phyloP scores from a whole-genome alignment of 1,284 basidiomycete genomes.

The Ustilago shanxiensis region DNA sequence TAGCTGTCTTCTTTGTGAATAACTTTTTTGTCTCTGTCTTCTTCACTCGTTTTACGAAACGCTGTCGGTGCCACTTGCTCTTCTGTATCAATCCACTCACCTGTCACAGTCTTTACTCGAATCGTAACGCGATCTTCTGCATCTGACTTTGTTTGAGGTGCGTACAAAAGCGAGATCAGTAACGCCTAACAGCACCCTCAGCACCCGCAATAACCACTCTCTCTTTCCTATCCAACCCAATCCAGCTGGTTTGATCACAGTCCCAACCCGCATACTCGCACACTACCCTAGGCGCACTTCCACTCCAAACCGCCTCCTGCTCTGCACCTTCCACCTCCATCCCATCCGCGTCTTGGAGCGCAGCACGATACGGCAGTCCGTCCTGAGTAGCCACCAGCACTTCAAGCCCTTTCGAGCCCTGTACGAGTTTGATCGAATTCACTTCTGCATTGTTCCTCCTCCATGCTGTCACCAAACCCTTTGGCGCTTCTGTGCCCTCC shows the following conservation, averaged over 20 bases:
- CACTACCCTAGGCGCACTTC: constrained; percentile 18
- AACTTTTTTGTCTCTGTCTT: neutral
- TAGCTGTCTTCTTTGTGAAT: neutral
- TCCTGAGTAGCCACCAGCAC: constrained; percentile 56
- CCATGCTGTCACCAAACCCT: constrained; percentile 35
- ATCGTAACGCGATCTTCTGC: neutral
- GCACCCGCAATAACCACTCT: constrained; percentile 49
- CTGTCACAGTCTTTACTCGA: neutral
- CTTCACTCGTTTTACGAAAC: neutral
- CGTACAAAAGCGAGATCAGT: constrained; percentile 17
- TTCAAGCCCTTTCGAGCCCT: neutral
- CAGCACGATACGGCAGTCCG: constrained; percentile 55
- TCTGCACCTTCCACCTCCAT: neutral
- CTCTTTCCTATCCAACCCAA: constrained; percentile 26
- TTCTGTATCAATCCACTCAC: neutral
- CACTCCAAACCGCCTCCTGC: neutral
- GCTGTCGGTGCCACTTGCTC: neutral
- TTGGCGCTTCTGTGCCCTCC: neutral
- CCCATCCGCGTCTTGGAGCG: neutral
- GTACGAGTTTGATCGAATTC: constrained; percentile 9
- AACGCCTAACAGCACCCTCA: constrained; percentile 40
- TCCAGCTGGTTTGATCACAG: constrained; percentile 46
- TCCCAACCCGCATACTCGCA: constrained; percentile 62
- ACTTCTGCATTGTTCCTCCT: constrained; percentile 36
- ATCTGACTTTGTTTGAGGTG: neutral